Percentiles rank a stretch among this genome's conserved stretches.
These are phyloP conservation scores for Daldinia caldariorum DNA, from an alignment of 495 filamentous ascomycete genomes.

Conservation along the genomic window DNA sequence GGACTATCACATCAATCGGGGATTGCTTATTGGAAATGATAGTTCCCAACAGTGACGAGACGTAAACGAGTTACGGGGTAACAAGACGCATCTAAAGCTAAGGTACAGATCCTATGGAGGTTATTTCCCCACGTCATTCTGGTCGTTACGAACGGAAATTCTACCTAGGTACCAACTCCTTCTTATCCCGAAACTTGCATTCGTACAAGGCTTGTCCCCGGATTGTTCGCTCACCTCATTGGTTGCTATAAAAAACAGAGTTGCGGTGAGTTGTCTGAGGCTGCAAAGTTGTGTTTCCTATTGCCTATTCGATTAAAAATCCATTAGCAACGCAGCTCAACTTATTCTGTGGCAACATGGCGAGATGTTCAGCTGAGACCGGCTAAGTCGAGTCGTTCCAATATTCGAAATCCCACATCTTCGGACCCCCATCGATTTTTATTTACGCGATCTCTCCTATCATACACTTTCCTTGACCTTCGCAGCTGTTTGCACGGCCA, in stretches of 20 bases:
- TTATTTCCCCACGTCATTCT: constrained; percentile 16
- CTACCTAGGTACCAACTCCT: neutral
- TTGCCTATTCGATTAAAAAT: constrained; percentile 23
- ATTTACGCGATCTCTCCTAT: neutral
- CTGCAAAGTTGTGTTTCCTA: constrained; percentile 34
- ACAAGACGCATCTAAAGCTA: constrained; percentile 11
- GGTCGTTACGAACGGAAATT: constrained; percentile 5
- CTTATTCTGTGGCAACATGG: constrained; percentile 22
- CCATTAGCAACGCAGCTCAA: constrained; percentile 6
- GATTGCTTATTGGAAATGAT: constrained; percentile 13
- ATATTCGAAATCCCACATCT: constrained; percentile 4
- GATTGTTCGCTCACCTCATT: constrained; percentile 20
- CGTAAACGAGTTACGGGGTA: constrained; percentile 12
- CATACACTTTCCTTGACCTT: neutral
- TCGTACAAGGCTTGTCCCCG: constrained; percentile 10
- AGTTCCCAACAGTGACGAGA: constrained; percentile 16
- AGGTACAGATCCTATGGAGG: constrained; percentile 2
- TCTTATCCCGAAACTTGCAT: constrained; percentile 37
- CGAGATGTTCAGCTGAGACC: constrained; percentile 13
- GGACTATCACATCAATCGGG: constrained; percentile 5
- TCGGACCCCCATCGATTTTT: neutral
- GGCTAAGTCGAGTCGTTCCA: constrained; percentile 10
- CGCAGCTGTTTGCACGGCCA: neutral
- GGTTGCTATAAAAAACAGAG: constrained; percentile 11
- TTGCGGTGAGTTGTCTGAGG: constrained; percentile 35